These are phyloP conservation scores for Sporothrix luriei DNA, from an alignment of 2,329 filamentous ascomycete species.

Conservation along the genomic window DNA sequence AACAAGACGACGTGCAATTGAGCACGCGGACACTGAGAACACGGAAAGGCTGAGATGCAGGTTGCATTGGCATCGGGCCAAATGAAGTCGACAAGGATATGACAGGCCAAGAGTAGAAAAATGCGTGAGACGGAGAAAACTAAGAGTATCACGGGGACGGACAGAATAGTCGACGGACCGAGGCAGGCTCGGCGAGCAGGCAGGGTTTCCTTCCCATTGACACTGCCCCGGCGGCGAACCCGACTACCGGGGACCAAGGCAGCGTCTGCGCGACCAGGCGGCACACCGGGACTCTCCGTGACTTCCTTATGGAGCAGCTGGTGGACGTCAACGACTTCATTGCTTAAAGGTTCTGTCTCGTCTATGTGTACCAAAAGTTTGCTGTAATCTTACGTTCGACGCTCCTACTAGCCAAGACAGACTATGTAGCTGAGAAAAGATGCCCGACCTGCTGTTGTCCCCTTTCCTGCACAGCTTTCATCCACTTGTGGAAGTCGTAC, in stretches of 20 bases:
- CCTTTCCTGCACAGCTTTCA: too few relatives aligned
- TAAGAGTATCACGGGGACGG: background rate
- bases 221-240: background rate
- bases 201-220: background rate
- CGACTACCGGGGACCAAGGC: background rate
- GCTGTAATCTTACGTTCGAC: too few relatives aligned
- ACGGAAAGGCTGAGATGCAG: background rate
- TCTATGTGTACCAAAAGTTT: too few relatives aligned
- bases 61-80: background rate
- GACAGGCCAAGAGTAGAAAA: background rate
- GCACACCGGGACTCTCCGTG: too few relatives aligned
- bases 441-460: background rate
- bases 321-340: too few relatives aligned
- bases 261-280: background rate
- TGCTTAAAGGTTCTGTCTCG: too few relatives aligned
- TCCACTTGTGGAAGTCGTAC: too few relatives aligned
- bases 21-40: background rate
- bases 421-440: background rate
- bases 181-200: too few relatives aligned
- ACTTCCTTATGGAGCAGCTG: too few relatives aligned
- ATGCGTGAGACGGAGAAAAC: background rate
- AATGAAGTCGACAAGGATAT: background rate
- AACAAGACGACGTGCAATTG: too few relatives aligned
- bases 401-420: too few relatives aligned
- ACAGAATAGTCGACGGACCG: background rate